Evolutionary conservation across 2,329 filamentous ascomycete genomes (phyloP).

Genomic region (Xylariaceae sp.): DNA sequence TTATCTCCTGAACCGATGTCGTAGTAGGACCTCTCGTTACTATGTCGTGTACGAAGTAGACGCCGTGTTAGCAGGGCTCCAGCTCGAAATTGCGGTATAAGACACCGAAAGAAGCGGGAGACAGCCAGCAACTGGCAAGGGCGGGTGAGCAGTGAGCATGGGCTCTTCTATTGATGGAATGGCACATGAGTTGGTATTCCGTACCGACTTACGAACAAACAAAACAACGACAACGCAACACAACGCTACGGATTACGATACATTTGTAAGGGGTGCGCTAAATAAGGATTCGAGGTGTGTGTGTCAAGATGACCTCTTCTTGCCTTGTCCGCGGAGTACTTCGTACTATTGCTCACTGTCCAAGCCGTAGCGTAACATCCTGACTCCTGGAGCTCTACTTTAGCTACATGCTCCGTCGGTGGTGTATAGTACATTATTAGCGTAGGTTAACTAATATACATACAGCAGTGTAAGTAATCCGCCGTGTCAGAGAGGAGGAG

Average conservation of each 20-base stretch:
- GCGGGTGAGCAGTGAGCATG: neutral
- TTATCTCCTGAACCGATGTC: neutral
- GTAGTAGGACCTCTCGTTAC: neutral
- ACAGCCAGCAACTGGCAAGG: neutral
- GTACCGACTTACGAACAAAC: too few relatives aligned
- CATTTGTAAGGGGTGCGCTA: neutral
- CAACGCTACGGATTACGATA: neutral
- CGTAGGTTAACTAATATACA: neutral
- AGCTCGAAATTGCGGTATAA: too few relatives aligned
- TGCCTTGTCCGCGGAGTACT: neutral
- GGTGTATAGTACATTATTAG: neutral
- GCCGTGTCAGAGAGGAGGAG: too few relatives aligned
- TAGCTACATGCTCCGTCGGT: neutral
- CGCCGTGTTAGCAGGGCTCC: neutral
- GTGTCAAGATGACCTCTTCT: neutral
- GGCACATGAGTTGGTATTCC: neutral
- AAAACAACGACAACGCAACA: too few relatives aligned
- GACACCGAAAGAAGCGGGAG: neutral
- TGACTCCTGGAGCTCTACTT: neutral
- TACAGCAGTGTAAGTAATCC: neutral
- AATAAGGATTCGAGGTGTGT: neutral
- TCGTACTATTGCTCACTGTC: neutral
- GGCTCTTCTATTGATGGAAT: neutral
- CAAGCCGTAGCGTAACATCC: neutral
- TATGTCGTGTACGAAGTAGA: neutral